Evolutionary conservation across 139 green algal genomes (phyloP), one percentile per base, ranked within the genome.

Genomic region (Pseudopediastrum boryanum): DNA sequence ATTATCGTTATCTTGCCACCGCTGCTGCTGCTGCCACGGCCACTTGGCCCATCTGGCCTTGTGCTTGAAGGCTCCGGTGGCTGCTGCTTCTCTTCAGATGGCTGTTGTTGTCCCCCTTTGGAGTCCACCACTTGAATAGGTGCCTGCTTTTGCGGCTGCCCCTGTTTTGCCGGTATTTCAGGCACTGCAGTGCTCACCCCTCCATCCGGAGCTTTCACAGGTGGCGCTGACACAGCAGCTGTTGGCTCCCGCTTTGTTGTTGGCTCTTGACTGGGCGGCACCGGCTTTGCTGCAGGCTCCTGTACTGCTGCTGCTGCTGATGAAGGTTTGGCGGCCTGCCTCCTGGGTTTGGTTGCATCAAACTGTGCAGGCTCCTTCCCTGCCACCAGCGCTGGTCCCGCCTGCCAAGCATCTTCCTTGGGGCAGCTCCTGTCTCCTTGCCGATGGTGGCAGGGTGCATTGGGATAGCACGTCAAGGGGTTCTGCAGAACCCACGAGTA

Each of bases 401-500:
- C 27, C 7, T 9, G 33, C 10, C 9, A 27, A 23, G 19, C 12
- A 6, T 35, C 29, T 13, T 35, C 69, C 39, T 8, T 77, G 29
- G 59, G 59, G 33, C 73, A 71, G 44, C 62, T 61, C 0, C 16
- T 16, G 48, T 29, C n/a, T 13, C 59, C 43, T 12, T 50, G 43
- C 61, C 74, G 62, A 27, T 41, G 54, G 23, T 65, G 61, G 48
- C 74, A 74, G 23, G 74, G 74, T 3, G 74, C 74, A 41, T 87
- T 91, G 27, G 48, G 64, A 61, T 86, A 80, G 71, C 88, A 95
- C 39, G 78, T 62, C 2, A 90, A 62, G 13, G 80, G 69, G 52
- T 85, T 48, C 35, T 48, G 54, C 43, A 94, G 85, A 61, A 94
- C 89, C 3, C 74, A 88, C 29, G 86, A 93, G 31, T 86, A 80